Percentiles rank a stretch among this genome's conserved stretches.
Conservation (phyloP, 768 basidiomycete species). For the Mycena vulgaris region DNA sequence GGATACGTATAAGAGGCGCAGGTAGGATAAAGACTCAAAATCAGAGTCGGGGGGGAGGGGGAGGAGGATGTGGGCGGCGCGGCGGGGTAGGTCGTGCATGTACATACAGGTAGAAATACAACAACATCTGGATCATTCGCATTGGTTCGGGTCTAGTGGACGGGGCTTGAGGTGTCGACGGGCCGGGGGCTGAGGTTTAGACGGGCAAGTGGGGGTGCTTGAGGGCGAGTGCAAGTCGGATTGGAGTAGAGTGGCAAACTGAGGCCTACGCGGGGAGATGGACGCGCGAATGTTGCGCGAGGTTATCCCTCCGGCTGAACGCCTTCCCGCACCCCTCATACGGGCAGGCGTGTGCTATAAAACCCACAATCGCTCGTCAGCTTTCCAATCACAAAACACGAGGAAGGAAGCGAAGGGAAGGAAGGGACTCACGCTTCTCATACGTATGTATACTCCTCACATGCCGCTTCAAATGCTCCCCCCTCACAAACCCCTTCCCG, state of each 20-base stretch:
- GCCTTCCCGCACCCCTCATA: constrained; percentile 37
- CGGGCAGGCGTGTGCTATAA: constrained; percentile 25
- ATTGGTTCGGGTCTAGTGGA: neutral
- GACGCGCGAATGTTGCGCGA: constrained; percentile 38
- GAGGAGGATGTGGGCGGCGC: too few species aligned
- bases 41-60: too few species aligned
- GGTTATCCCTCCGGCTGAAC: constrained; percentile 40
- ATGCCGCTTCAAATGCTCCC: constrained; percentile 73
- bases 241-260: too few species aligned
- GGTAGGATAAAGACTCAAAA: too few species aligned
- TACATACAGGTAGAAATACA: neutral
- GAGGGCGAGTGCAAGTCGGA: too few species aligned
- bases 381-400: neutral
- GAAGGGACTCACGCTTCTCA: constrained; percentile 67
- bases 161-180: neutral
- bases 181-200: neutral
- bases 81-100: too few species aligned
- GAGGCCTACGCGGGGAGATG: constrained; percentile 28
- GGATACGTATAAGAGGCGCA: neutral
- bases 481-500: constrained; percentile 68
- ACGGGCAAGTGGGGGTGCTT: neutral
- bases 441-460: constrained; percentile 69
- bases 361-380: too few species aligned
- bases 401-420: neutral
- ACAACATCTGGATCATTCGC: neutral